phyloP scores from a whole-genome alignment of 805 yeast genomes.

The Saturnispora hagleri region DNA sequence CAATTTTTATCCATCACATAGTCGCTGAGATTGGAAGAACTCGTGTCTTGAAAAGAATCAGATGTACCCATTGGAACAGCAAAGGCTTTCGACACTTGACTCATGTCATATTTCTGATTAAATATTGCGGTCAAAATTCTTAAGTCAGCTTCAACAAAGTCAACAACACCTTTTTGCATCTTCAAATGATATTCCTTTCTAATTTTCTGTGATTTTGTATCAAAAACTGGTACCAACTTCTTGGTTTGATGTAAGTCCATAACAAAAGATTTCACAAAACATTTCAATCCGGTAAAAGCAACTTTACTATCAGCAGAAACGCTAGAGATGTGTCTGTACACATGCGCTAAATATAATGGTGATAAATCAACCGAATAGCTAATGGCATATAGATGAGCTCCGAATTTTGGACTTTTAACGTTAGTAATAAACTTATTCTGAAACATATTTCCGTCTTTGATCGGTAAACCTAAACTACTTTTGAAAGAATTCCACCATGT shows the following conservation, averaged over 20 bases:
- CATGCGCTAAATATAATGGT: constrained; percentile 69
- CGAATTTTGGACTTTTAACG: constrained; percentile 24
- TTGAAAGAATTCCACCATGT: constrained; percentile 82
- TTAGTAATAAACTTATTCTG: constrained; percentile 31
- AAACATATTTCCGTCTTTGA: constrained; percentile 67
- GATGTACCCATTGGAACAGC: constrained; percentile 19
- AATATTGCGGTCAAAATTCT: constrained; percentile 58
- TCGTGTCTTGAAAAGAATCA: constrained; percentile 14
- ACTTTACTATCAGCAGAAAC: constrained; percentile 33
- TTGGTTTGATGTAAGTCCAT: constrained; percentile 62
- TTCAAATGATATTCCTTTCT: constrained; percentile 43
- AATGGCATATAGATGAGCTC: constrained; percentile 48
- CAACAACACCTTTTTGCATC: constrained; percentile 63
- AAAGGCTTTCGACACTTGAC: constrained; percentile 29
- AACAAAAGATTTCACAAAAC: constrained; percentile 42
- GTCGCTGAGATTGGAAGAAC: constrained; percentile 13
- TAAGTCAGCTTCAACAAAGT: constrained; percentile 58
- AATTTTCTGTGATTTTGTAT: constrained; percentile 34
- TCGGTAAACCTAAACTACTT: constrained; percentile 71
- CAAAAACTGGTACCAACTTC: constrained; percentile 27
- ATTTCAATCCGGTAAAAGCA: constrained; percentile 65
- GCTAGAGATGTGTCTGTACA: constrained; percentile 43
- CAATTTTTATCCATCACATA: constrained; percentile 31
- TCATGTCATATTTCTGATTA: constrained; percentile 43
- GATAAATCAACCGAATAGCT: constrained; percentile 67